These are phyloP conservation scores for Grammothele lineata DNA, from an alignment of 768 basidiomycete species.

Conservation along the genomic window DNA sequence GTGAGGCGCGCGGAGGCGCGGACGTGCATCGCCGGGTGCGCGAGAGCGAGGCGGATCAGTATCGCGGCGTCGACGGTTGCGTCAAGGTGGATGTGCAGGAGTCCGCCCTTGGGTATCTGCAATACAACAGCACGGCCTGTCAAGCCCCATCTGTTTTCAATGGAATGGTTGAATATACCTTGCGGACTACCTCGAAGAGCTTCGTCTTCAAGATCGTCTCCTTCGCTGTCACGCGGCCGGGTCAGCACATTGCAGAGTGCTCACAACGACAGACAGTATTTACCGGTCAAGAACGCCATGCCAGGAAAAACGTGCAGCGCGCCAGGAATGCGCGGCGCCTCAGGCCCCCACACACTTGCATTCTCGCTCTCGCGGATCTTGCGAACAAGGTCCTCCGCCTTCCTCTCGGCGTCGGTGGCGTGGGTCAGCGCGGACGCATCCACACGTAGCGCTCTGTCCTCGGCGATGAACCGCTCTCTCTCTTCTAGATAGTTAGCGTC, in stretches of 20 bases:
- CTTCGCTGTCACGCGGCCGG: neutral
- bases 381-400: conserved; percentile 60
- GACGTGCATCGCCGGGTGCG: conserved; percentile 59
- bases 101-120: conserved; percentile 77
- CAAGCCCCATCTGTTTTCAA: too few species aligned
- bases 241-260: too few species aligned
- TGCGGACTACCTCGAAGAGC: conserved; percentile 57
- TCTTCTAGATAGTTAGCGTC: conserved; percentile 15
- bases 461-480: conserved; percentile 19
- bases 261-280: conserved; percentile 1
- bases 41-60: conserved; percentile 52
- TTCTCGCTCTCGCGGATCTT: conserved; percentile 53
- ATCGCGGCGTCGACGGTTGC: conserved; percentile 52
- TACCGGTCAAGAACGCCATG: conserved; percentile 74
- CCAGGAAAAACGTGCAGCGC: conserved; percentile 66
- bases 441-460: conserved; percentile 23
- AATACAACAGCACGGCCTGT: too few species aligned
- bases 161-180: conserved; percentile 40
- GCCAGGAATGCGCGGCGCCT: conserved; percentile 24
- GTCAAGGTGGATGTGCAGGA: conserved; percentile 71
- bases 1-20: conserved; percentile 39
- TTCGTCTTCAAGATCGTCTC: conserved; percentile 50
- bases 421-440: conserved; percentile 13
- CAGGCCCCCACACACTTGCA: conserved; percentile 51
- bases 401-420: conserved; percentile 26